Base-by-base conservation (phyloP, 768 basidiomycete species). In the Gymnopilus dilepis region DNA sequence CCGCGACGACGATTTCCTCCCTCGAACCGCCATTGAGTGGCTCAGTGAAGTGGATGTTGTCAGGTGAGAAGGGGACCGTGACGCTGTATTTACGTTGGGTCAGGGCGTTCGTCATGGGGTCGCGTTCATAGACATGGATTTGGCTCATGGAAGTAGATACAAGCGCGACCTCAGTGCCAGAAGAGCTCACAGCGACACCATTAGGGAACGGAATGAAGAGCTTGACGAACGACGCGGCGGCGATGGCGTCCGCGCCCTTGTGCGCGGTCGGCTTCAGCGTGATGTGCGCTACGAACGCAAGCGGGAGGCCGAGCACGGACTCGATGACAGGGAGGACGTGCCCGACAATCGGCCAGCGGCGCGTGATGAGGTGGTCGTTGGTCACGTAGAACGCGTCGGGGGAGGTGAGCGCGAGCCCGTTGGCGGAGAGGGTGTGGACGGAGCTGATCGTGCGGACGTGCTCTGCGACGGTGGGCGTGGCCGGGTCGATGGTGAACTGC, bases 361-460 rank as follows among this genome's bases (percentile, higher is more conserved):
- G 81, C 2, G 88, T 90, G 67, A 90, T 70, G 34, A 84, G 73
- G 67, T 92, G 91, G 70, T 92, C 91, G 68, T 92, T 89, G 41
- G 84, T 83, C 51, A 92, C 81, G 67, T 87, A 91, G 71, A 92
- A 91, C 0, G 87, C 83, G 59, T 83, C 80, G 1, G 86, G 84
- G 42, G 87, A 84, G 8, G 89, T 87, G 31, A 89, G 72, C 17
- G 89, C 85, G 60, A 92, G 70, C 3, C 86, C 77, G 69, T 92
- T 92, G 26, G 90, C 87, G 9, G 89, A 80, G 30, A 87, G 72
- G 65, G 91, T 86, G 56, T 81, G 81, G 4, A 80, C 80, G 15
- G 84, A 84, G 19, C 80, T 74, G 43, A 92, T 78, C 8, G 89
- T 91, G 64, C 84, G 85, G 31, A 89, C 70, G 74, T 90, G 78